phyloP scores from a whole-genome alignment of 177 flowering plant species.

The Vitis hybrid region DNA sequence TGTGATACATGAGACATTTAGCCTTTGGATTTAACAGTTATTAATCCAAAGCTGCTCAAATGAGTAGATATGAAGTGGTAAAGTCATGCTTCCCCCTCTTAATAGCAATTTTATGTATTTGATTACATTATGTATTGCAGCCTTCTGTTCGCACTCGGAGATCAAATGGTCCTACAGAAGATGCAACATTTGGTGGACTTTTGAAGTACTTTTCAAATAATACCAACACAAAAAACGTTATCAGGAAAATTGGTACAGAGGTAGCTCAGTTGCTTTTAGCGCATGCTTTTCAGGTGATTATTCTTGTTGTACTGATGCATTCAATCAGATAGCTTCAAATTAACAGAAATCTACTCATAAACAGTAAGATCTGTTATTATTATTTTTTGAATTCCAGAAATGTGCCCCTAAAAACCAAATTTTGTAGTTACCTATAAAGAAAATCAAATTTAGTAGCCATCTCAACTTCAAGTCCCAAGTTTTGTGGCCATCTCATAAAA shows the following conservation, averaged over 20 bases:
- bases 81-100: not conserved
- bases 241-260: conserved; percentile 54
- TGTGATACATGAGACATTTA: too few relatives aligned
- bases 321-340: too few relatives aligned
- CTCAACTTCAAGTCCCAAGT: too few relatives aligned
- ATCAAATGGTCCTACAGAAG: conserved; percentile 45
- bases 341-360: too few relatives aligned
- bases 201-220: conserved; percentile 56
- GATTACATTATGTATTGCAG: conserved; percentile 32
- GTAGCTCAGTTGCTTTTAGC: conserved; percentile 63
- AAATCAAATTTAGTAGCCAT: too few relatives aligned
- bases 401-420: too few relatives aligned
- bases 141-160: conserved; percentile 75
- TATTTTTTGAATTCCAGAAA: too few relatives aligned
- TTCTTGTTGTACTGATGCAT: not conserved
- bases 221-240: conserved; percentile 39
- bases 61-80: not conserved
- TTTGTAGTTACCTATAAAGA: too few relatives aligned
- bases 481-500: too few relatives aligned
- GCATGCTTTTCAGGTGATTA: conserved; percentile 79
- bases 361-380: too few relatives aligned
- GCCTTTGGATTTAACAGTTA: too few relatives aligned
- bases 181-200: conserved; percentile 49
- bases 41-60: too few relatives aligned
- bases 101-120: not conserved